Evolutionary conservation across 768 basidiomycete genomes (phyloP).

Genomic region (Rhizopogon vinicolor): DNA sequence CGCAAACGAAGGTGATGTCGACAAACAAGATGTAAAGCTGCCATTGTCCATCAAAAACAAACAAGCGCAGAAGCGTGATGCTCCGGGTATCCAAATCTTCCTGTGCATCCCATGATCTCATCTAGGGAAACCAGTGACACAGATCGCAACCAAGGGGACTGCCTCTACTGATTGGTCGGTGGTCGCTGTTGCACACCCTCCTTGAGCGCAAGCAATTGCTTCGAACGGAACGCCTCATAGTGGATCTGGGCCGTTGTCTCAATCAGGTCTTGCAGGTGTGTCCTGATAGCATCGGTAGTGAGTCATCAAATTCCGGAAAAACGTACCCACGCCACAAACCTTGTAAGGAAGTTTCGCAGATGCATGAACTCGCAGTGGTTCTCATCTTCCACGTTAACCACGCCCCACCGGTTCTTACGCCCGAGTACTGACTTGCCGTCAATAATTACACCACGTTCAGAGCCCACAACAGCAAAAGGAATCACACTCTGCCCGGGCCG

Average conservation of each 20-base stretch:
- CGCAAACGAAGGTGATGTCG: conserved; percentile 11
- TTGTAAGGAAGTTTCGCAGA: conserved; percentile 93
- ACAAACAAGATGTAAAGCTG: conserved; percentile 1
- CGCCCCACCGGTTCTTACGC: conserved; percentile 97
- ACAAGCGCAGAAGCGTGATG: conserved; percentile 5
- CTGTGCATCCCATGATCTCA: not conserved
- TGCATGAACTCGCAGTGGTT: conserved; percentile 98
- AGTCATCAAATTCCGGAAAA: not conserved
- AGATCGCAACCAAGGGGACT: conserved; percentile 1
- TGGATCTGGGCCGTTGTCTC: conserved; percentile 99
- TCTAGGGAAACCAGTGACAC: not conserved
- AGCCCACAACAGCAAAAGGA: conserved; percentile 97
- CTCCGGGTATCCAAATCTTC: conserved; percentile 10
- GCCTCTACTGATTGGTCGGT: conserved; percentile 26
- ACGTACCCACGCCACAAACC: conserved; percentile 37
- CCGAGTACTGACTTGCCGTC: conserved; percentile 95
- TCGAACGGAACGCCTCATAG: conserved; percentile 99
- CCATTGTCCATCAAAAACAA: conserved; percentile 10
- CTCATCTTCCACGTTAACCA: conserved; percentile 96
- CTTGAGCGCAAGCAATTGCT: conserved; percentile 95
- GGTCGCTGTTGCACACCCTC: conserved; percentile 83
- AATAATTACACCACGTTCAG: conserved; percentile 91
- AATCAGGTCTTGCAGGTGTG: conserved; percentile 96
- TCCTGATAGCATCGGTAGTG: conserved; percentile 39
- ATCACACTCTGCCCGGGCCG: conserved; percentile 66